Base-by-base conservation (phyloP, 139 green algal genomes). In the Medakamo hakoo region DNA sequence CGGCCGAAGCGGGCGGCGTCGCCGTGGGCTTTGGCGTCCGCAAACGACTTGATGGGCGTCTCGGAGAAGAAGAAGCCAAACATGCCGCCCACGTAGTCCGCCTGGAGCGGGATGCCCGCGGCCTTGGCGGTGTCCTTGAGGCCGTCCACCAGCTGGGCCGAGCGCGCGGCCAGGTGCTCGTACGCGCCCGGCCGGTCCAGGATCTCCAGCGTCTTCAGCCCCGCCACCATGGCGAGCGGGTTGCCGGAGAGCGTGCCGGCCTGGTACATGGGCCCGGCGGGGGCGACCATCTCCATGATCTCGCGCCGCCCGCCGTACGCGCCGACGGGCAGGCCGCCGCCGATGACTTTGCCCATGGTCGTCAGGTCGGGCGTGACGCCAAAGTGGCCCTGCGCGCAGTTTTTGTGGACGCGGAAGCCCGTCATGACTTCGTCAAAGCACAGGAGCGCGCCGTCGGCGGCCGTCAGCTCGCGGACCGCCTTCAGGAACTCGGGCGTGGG, bases 331-430 rank as follows among this genome's bases (percentile, higher is more conserved):
- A 99, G 72, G 32, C 93, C 93, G 59, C 93, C 93, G 59, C 88
- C 93, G 68, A 99, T 99, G 63, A 99, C 88, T 87, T 99, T 99
- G 76, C 93, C 93, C 84, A 99, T 93, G 68, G 92, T 98, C 67
- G 93, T 98, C 40, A 99, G 66, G 78, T 99, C 93, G 30, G 93
- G 93, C 14, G 80, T 98, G 63, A 99, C 80, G 69, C 86, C 86
- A 68, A 95, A 98, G 85, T 97, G 67, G 76, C 93, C 83, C 80
- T 97, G 88, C 4, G 73, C 78, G 48, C 83, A 80, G 61, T 82
- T 82, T 72, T 89, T 88, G 56, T 84, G 76, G 60, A 95, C 88
- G 52, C 88, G 79, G 88, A 95, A 95, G 61, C 88, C 88, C 40
- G 87, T 94, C 87, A 95, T 95, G 64, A 95, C 87, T 80, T 99